Evolutionary conservation across 1,284 basidiomycete species (phyloP).

Genomic region (Microbotryum saponariae): DNA sequence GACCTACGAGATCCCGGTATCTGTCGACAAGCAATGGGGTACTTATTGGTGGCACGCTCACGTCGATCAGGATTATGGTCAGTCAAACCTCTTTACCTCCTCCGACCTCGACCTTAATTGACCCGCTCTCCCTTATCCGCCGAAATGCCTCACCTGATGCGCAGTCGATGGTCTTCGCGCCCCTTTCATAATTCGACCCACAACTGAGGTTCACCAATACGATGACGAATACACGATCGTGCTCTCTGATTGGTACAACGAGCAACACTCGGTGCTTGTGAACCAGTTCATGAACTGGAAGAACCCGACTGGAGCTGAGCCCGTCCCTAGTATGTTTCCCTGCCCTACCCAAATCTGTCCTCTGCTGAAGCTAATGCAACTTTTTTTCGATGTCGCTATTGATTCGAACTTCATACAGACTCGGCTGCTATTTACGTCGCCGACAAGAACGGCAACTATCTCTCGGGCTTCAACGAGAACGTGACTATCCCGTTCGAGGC

Average conservation of each 20-base stretch:
- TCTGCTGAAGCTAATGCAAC: not conserved
- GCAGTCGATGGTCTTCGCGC: conserved; percentile 62
- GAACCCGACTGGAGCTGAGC: conserved; percentile 64
- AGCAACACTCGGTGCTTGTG: conserved; percentile 58
- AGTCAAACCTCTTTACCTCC: not conserved
- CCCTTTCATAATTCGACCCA: conserved; percentile 65
- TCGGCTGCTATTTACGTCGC: conserved; percentile 76
- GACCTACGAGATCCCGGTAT: conserved; percentile 73
- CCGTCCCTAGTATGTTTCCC: conserved; percentile 58
- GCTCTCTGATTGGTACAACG: conserved; percentile 74
- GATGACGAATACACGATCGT: conserved; percentile 87
- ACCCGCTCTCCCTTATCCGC: too few species aligned
- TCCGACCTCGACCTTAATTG: not conserved
- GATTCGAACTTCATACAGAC: conserved; percentile 46
- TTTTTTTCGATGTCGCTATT: conserved; percentile 3
- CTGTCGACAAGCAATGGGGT: conserved; percentile 44
- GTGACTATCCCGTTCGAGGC: conserved; percentile 72
- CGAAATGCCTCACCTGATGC: conserved; percentile 4
- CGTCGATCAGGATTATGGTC: conserved; percentile 8
- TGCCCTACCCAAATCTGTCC: not conserved
- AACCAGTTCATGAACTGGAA: conserved; percentile 60
- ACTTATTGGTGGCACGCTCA: conserved; percentile 35
- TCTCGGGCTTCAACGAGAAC: conserved; percentile 63
- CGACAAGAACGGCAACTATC: conserved; percentile 58
- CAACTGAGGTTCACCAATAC: conserved; percentile 50